Conservation (phyloP, 1,284 basidiomycete species). For the Irpex sp. region DNA sequence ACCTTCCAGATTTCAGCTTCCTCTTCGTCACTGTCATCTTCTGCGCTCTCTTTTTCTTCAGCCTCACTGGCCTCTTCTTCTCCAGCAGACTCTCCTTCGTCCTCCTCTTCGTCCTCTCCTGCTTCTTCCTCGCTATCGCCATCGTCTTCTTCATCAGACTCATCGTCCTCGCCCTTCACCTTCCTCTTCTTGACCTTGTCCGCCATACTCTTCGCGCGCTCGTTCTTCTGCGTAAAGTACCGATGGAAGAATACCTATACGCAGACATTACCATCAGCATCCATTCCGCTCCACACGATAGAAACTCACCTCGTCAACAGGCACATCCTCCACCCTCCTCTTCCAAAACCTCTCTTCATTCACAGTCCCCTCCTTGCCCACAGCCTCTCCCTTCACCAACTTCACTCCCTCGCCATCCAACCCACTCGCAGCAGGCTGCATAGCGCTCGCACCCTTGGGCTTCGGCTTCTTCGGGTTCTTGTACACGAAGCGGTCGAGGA, state of each 20-base stretch:
- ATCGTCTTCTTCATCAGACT: slow-evolving; percentile 17
- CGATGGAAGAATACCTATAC: slow-evolving; percentile 48
- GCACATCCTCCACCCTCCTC: slow-evolving; percentile 69
- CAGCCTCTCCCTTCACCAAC: slow-evolving; percentile 63
- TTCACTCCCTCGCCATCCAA: slow-evolving; percentile 63
- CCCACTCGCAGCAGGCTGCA: slow-evolving; percentile 84
- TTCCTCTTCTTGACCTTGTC: slow-evolving; percentile 41
- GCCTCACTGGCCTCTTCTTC: slow-evolving; percentile 22
- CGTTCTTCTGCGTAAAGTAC: slow-evolving; percentile 60
- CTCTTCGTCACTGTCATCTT: slow-evolving; percentile 44
- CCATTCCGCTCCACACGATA: not conserved
- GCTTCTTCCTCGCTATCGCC: slow-evolving; percentile 25
- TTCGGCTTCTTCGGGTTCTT: slow-evolving; percentile 90
- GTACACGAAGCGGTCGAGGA: slow-evolving; percentile 70
- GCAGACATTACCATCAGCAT: not conserved
- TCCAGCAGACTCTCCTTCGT: slow-evolving; percentile 15
- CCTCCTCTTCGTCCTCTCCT: slow-evolving; percentile 25
- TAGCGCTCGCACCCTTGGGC: slow-evolving; percentile 77
- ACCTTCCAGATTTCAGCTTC: slow-evolving; percentile 86
- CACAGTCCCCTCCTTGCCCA: slow-evolving; percentile 45
- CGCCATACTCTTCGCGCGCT: slow-evolving; percentile 43
- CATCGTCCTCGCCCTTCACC: slow-evolving; percentile 29
- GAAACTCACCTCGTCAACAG: slow-evolving; percentile 75
- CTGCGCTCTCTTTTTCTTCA: slow-evolving; percentile 33
- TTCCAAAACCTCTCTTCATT: slow-evolving; percentile 81